Base-by-base conservation (phyloP, 2,329 filamentous ascomycete species). In the Apiospora kogelbergensis region DNA sequence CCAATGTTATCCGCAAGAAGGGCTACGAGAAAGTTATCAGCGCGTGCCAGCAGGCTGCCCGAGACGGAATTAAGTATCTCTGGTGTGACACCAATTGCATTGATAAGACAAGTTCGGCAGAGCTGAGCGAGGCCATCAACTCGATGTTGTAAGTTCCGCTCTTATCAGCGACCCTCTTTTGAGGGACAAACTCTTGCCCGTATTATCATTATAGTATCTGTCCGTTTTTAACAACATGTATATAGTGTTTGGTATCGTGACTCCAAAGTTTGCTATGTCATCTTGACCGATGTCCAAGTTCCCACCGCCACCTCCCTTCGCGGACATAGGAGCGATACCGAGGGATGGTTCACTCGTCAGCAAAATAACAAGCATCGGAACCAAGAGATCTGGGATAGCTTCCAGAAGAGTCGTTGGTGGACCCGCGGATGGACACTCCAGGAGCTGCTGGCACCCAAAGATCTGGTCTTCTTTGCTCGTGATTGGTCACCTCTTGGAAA, bases 71-170 rank as follows among this genome's bases (percentile, higher is more conserved):
- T 4, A 60, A 65, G 3, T 80, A 77, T 26, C 70, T 80, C 11
- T 81, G 80, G 79, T 76, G 78, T n/a, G 80, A 81, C 67, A 80
- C 79, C 1, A 77, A 76, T 45, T 81, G 80, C 63, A 81, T 82
- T 70, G 77, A 82, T 71, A 80, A 78, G 71, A 67, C 63, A 1
- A 80, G 76, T 68, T 78, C 76, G 2, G 74, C 77, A 0, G 79
- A 81, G 67, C 69, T 81, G 2, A 76, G 72, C 3, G 79, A 81
- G 53, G 78, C 80, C 6, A 77, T 81, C 63, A 81, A 81, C 46
- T 77, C 76, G 65, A 80, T 81, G 78, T 81, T 77, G 65, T 67
- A 15, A 69, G 68, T 57, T 3, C 22, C 20, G 1, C 11, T 46
- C 4, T 17, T 53, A n/a, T 33, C 11, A 13, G 17, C 20, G 37